Base-by-base conservation (phyloP, 1,284 basidiomycete species). In the Cystobasidium slooffiae region DNA sequence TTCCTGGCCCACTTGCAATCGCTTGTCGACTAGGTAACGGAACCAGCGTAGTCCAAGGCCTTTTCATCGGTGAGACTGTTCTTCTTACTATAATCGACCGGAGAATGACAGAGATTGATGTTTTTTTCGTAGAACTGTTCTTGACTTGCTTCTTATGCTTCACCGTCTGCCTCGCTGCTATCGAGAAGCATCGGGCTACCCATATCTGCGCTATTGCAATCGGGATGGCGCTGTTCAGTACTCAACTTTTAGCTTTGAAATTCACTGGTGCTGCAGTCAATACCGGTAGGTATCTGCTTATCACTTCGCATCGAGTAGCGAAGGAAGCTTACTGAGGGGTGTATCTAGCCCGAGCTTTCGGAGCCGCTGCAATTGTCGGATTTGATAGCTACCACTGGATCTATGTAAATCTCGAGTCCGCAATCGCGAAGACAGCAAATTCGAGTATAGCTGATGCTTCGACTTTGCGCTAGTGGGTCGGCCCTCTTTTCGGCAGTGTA, bases 361-460 rank as follows among this genome's bases (percentile, higher is more conserved):
- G 77, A 12, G 70, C 77, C 0, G 65, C 75, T 47, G 75, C 77
- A 18, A 68, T 78, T 10, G 68, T 74, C 8, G 77, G 76, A 20
- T 91, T 90, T 79, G 79, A 82, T 52, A 77, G 82, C 49, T 80
- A 84, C 20, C 90, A 90, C 74, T 91, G 88, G 88, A 86, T 83
- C 59, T 83, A 83, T 74, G 80, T 83, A 53, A 37, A 51, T n/a
- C 22, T 56, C 43, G 5, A 6, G 31, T 64, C 43, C 49, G 20
- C 20, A 12, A 20, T 20, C 14, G 52, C 10, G 20, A 18, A 9
- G 8, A 8, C 46, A 9, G 46, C 18, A 47, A 47, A 47, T 9
- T 47, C 46, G 18, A 47, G 18, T 47, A 47, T 18, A 9, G 46
- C 8, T 18, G 46, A 47, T 47, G 46, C 46, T 20, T 8, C 56